phyloP scores from a whole-genome alignment of 1,139 yeast genomes.

The Sugiyamaella neomexicana region DNA sequence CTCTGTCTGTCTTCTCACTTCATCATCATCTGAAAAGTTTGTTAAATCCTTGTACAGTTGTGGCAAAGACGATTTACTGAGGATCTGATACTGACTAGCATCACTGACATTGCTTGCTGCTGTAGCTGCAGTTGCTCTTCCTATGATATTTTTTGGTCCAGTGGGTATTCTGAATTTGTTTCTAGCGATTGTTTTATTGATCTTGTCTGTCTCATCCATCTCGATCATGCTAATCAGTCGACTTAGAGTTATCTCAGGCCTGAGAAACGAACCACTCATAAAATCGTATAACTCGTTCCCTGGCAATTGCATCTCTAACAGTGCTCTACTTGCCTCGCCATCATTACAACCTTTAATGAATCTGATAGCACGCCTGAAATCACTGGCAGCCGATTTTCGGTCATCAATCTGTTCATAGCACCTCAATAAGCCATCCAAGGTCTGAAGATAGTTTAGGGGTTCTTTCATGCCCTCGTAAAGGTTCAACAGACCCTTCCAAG shows the following conservation, averaged over 20 bases:
- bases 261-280: constrained; percentile 54
- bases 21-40: constrained; percentile 61
- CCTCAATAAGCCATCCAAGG: constrained; percentile 35
- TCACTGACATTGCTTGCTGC: background rate
- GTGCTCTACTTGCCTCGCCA: constrained; percentile 43
- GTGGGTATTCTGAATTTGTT: constrained; percentile 39
- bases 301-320: constrained; percentile 59
- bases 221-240: constrained; percentile 52
- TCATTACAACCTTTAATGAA: constrained; percentile 23
- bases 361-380: constrained; percentile 25
- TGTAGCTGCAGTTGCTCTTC: constrained; percentile 43
- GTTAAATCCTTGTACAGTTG: constrained; percentile 56
- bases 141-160: constrained; percentile 23
- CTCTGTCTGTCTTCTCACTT: constrained; percentile 57
- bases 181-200: constrained; percentile 35
- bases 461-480: constrained; percentile 53
- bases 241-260: constrained; percentile 51
- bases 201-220: constrained; percentile 44
- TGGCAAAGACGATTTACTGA: constrained; percentile 53
- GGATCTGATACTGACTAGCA: constrained; percentile 48
- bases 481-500: constrained; percentile 77
- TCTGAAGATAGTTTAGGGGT: constrained; percentile 43
- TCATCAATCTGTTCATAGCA: constrained; percentile 35
- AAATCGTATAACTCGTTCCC: constrained; percentile 59
- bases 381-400: constrained; percentile 30